phyloP scores from a whole-genome alignment of 1,139 yeast species.

The Entelexis sorbosivorans region DNA sequence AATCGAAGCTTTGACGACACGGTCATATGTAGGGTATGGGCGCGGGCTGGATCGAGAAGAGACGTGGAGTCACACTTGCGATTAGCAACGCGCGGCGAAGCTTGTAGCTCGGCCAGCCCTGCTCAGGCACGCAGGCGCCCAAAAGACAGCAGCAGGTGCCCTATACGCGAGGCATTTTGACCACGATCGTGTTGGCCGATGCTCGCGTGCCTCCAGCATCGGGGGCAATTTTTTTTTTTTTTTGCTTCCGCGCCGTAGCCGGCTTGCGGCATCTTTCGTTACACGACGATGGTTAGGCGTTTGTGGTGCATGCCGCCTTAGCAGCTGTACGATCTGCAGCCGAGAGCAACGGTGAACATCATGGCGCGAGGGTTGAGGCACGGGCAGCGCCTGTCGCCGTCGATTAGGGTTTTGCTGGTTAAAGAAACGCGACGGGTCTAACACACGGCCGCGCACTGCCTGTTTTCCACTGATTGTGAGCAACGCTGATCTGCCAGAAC shows the following conservation, averaged over 20 bases:
- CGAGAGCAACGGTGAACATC: constrained; percentile 4
- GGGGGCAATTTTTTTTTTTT: too few relatives aligned
- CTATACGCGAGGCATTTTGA: too few relatives aligned
- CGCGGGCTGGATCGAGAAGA: neutral
- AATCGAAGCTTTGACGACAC: neutral
- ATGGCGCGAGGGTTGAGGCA: constrained; percentile 1
- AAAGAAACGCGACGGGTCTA: neutral
- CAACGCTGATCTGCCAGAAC: neutral
- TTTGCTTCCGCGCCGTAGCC: neutral
- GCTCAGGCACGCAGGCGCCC: too few relatives aligned
- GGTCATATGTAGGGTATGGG: neutral
- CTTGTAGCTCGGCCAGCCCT: neutral
- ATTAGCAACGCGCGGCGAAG: neutral
- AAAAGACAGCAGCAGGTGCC: too few relatives aligned
- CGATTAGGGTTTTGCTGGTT: constrained; percentile 1
- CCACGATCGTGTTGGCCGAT: too few relatives aligned
- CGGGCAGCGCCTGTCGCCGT: neutral
- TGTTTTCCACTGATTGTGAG: neutral
- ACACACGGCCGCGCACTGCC: neutral
- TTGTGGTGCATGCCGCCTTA: neutral
- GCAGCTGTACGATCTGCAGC: neutral
- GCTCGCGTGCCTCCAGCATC: too few relatives aligned
- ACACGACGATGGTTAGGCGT: neutral
- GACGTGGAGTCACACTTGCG: neutral
- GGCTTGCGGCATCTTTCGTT: neutral